Evolutionary conservation across 139 green algal genomes (phyloP).

Genomic region (Nannochloris sp.): DNA sequence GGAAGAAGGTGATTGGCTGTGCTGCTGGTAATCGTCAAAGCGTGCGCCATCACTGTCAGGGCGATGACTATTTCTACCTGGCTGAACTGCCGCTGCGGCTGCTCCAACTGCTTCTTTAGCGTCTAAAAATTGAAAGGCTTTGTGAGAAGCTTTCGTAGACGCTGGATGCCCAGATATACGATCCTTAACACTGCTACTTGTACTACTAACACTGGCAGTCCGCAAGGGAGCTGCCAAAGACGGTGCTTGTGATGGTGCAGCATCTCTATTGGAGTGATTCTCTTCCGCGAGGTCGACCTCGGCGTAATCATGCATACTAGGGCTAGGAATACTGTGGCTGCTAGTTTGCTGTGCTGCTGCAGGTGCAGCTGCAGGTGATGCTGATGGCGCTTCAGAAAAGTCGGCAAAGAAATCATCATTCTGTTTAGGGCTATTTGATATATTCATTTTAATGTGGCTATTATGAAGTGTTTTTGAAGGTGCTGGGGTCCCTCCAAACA

Average conservation of each 20-base stretch:
- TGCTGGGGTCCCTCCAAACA: slow-evolving; percentile 25
- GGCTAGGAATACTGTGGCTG: not conserved
- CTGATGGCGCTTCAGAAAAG: slow-evolving; percentile 6
- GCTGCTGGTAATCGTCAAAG: not conserved
- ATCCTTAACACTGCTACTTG: no score
- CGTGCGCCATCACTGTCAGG: not conserved
- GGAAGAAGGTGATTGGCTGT: not conserved
- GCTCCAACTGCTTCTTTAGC: not conserved
- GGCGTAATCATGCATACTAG: no score
- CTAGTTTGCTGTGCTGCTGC: not conserved
- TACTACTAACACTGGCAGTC: no score
- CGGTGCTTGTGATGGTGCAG: not conserved
- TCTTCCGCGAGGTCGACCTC: not conserved
- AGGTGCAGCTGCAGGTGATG: not conserved
- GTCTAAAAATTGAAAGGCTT: not conserved
- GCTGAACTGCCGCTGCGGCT: no score
- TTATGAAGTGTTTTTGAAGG: no score
- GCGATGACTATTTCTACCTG: not conserved
- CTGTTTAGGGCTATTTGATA: no score
- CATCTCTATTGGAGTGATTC: not conserved
- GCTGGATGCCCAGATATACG: no score
- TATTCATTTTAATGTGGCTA: no score
- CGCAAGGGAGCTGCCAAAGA: not conserved
- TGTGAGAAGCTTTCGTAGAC: not conserved
- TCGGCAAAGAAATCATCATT: slow-evolving; percentile 8